Conservation (phyloP, 331 rosid genomes). For the Rhamnella rubrinervis region DNA sequence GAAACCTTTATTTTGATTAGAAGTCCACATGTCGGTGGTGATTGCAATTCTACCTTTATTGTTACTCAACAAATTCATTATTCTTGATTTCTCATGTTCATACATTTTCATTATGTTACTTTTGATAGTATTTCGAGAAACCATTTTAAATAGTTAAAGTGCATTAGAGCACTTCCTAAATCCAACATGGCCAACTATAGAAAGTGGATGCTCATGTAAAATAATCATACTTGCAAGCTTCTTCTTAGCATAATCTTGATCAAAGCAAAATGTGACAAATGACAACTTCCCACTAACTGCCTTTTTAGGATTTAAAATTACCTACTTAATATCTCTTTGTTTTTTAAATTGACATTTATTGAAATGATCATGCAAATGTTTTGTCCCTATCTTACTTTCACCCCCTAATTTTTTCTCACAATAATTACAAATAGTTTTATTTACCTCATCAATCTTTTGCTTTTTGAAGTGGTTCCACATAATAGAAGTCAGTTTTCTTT, state of each 20-base stretch:
- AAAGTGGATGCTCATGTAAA: slow-evolving; percentile 1
- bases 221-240: not conserved
- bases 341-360: too few species aligned
- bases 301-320: too few species aligned
- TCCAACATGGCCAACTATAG: slow-evolving; percentile 6
- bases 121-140: not conserved
- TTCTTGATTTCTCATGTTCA: not conserved
- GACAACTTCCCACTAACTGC: too few species aligned
- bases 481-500: too few species aligned
- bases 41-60: not conserved
- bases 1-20: not conserved
- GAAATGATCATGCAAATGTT: too few species aligned
- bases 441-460: too few species aligned
- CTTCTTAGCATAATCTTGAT: not conserved
- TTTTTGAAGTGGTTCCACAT: too few species aligned
- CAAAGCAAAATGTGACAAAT: too few species aligned
- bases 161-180: not conserved
- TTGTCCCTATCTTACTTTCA: too few species aligned
- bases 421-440: too few species aligned
- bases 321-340: too few species aligned
- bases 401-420: too few species aligned
- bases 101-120: slow-evolving; percentile 1
- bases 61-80: not conserved
- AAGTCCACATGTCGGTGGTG: not conserved
- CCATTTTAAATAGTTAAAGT: not conserved